Percentiles rank a stretch among this genome's conserved stretches.
These are phyloP conservation scores for Verticillium tricorpus DNA, from an alignment of 2,329 filamentous ascomycete genomes.

Conservation along the genomic window DNA sequence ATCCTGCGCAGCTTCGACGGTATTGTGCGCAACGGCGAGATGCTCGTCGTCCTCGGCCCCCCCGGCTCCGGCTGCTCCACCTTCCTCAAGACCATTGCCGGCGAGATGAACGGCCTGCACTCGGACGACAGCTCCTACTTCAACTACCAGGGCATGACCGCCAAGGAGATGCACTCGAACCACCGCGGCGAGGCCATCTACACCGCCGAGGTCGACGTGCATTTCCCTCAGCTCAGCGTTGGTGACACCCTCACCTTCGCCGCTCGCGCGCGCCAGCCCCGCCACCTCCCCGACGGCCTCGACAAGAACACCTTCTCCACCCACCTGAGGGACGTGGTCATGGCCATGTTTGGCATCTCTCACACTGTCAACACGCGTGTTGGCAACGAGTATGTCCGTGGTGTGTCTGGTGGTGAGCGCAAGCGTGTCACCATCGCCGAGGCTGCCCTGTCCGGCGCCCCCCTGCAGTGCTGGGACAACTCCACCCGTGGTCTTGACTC, in stretches of 20 bases:
- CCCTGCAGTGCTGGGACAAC: slow-evolving; percentile 67
- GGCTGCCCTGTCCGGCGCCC: slow-evolving; percentile 53
- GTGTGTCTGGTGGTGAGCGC: slow-evolving; percentile 70
- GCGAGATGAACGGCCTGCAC: slow-evolving; percentile 76
- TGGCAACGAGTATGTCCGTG: slow-evolving; percentile 70
- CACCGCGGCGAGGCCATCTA: slow-evolving; percentile 86
- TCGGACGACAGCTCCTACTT: slow-evolving; percentile 67
- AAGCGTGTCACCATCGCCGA: slow-evolving; percentile 63
- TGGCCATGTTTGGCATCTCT: slow-evolving; percentile 71
- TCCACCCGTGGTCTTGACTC: slow-evolving; percentile 70
- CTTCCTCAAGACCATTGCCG: slow-evolving; percentile 77
- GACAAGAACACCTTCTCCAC: slow-evolving; percentile 49
- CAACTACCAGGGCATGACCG: slow-evolving; percentile 74
- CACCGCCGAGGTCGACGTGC: slow-evolving; percentile 77
- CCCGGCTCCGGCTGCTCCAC: slow-evolving; percentile 76
- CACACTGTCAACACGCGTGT: slow-evolving; percentile 70
- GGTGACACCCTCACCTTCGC: slow-evolving; percentile 78
- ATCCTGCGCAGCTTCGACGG: slow-evolving; percentile 67
- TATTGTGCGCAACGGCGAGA: slow-evolving; percentile 65
- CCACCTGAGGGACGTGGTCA: slow-evolving; percentile 66
- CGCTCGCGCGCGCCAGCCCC: slow-evolving; percentile 63
- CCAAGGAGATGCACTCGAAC: slow-evolving; percentile 69
- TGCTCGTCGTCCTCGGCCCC: slow-evolving; percentile 70
- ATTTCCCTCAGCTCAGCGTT: slow-evolving; percentile 73
- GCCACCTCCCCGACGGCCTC: slow-evolving; percentile 55